Evolutionary conservation across 2,329 filamentous ascomycete genomes (phyloP).

Genomic region (Aspergillus vadensis): DNA sequence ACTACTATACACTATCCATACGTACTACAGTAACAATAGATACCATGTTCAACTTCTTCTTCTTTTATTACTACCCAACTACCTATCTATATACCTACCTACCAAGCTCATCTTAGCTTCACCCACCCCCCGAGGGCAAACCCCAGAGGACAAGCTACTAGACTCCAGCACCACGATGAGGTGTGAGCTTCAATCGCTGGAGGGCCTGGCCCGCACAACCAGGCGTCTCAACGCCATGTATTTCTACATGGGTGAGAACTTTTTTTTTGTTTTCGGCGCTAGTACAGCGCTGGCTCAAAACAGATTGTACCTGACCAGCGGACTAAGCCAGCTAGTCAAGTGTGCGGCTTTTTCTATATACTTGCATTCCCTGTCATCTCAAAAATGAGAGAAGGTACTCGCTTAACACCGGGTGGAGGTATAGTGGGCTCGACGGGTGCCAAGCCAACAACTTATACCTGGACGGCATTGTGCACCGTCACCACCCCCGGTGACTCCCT

Average conservation of each 20-base stretch:
- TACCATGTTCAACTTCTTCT: too few relatives aligned
- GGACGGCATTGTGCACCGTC: too few relatives aligned
- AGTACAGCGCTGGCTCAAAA: not conserved
- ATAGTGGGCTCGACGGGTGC: too few relatives aligned
- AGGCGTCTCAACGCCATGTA: not conserved
- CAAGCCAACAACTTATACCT: too few relatives aligned
- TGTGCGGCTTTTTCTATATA: not conserved
- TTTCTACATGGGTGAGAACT: not conserved
- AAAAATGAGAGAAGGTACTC: too few relatives aligned
- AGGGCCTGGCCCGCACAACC: not conserved
- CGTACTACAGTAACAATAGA: too few relatives aligned
- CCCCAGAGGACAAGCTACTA: conserved; percentile 3
- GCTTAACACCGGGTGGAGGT: too few relatives aligned
- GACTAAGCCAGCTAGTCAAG: not conserved
- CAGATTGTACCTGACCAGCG: not conserved
- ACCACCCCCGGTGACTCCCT: too few relatives aligned
- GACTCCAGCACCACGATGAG: conserved; percentile 16
- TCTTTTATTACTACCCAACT: too few relatives aligned
- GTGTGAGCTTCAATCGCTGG: conserved; percentile 14
- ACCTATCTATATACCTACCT: not conserved
- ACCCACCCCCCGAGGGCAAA: not conserved
- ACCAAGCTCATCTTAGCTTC: conserved; percentile 12
- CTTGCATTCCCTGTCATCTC: too few relatives aligned
- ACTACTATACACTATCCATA: too few relatives aligned
- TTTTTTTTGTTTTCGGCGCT: not conserved